phyloP scores from a whole-genome alignment of 2,329 filamentous ascomycete species.

The Pseudogymnoascus pannorum region DNA sequence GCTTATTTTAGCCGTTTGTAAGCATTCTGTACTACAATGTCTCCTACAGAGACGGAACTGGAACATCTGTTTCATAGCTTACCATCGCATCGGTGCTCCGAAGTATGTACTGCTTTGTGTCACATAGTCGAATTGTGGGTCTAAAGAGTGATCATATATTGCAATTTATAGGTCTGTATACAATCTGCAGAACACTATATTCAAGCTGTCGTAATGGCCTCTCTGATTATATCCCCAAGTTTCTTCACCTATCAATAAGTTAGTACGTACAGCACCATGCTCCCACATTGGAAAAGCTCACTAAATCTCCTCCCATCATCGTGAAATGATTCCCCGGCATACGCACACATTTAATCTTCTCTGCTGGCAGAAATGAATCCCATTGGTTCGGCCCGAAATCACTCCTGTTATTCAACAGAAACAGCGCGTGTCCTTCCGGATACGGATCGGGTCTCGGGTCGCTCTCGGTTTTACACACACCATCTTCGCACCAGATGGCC shows the following conservation, averaged over 20 bases:
- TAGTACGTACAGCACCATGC: background rate
- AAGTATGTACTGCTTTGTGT: background rate
- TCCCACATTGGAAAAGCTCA: conserved; percentile 27
- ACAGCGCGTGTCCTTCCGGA: conserved; percentile 54
- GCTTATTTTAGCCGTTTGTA: background rate
- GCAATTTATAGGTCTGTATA: background rate
- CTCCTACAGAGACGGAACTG: background rate
- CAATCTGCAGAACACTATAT: background rate
- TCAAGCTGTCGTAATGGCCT: conserved; percentile 6
- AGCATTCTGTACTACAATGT: background rate
- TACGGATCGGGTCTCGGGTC: conserved; percentile 59
- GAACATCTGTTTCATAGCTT: background rate
- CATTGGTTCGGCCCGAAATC: conserved; percentile 65
- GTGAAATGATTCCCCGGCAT: conserved; percentile 70
- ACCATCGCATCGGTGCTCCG: background rate
- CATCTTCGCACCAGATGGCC: conserved; percentile 66
- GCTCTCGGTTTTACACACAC: conserved; percentile 59
- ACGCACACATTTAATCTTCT: conserved; percentile 56
- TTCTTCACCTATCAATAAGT: conserved; percentile 4
- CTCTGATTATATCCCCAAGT: conserved; percentile 9
- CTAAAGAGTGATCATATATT: background rate
- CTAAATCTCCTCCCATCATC: conserved; percentile 61
- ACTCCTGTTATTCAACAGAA: conserved; percentile 65
- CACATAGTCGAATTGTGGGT: background rate
- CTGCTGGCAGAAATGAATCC: conserved; percentile 55